phyloP scores from a whole-genome alignment of 495 filamentous ascomycete genomes.

The Neurospora sp. region DNA sequence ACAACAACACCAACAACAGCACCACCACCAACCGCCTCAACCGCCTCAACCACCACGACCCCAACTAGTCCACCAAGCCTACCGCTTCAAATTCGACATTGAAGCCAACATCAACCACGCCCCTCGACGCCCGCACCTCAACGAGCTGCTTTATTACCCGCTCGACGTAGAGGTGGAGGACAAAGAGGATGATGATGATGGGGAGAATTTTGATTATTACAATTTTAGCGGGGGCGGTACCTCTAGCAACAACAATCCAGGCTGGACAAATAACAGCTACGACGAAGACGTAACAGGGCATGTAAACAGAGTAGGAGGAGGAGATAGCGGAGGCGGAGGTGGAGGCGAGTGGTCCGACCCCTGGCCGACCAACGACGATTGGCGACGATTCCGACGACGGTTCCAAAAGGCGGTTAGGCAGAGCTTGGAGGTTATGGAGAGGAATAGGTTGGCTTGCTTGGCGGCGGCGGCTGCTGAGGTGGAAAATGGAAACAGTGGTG shows the following conservation, averaged over 20 bases:
- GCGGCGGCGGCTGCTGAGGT: conserved; percentile 2
- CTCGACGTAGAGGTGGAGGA: conserved; percentile 23
- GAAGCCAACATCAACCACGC: conserved; percentile 39
- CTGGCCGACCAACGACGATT: conserved; percentile 31
- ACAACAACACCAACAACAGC: neutral
- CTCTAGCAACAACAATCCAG: no score
- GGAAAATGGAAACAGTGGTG: neutral
- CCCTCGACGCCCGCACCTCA: conserved; percentile 32
- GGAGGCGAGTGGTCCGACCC: conserved; percentile 28
- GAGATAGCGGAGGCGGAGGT: neutral
- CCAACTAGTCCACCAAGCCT: conserved; percentile 34
- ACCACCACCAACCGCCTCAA: conserved; percentile 3
- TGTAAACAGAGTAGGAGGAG: neutral
- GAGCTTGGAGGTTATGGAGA: conserved; percentile 14
- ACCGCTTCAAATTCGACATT: conserved; percentile 40
- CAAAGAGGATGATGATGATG: conserved; percentile 20
- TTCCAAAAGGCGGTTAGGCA: conserved; percentile 23
- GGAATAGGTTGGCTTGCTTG: neutral
- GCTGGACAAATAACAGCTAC: neutral
- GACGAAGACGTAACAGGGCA: neutral
- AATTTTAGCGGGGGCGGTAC: neutral
- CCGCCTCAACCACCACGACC: conserved; percentile 2
- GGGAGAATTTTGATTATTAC: neutral
- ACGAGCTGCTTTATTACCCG: conserved; percentile 34
- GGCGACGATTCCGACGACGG: conserved; percentile 27